phyloP scores from a whole-genome alignment of 1,139 yeast species.

The Zygosaccharomyces pseudobailii region DNA sequence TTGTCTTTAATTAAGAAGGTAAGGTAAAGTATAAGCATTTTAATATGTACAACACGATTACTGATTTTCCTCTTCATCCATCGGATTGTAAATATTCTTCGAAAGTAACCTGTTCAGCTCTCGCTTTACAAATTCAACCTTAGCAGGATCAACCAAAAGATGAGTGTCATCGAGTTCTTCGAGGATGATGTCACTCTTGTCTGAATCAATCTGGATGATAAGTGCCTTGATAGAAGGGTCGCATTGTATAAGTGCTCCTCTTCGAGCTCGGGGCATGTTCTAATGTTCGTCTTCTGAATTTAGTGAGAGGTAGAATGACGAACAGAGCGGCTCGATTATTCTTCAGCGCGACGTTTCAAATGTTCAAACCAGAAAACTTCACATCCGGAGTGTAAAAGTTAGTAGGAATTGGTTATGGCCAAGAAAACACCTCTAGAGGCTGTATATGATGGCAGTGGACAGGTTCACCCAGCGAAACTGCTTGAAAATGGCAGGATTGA shows the following conservation, averaged over 20 bases:
- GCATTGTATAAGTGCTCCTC: conserved; percentile 44
- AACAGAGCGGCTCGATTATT: background rate
- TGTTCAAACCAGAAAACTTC: background rate
- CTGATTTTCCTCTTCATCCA: conserved; percentile 57
- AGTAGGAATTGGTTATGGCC: background rate
- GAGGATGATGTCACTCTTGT: conserved; percentile 59
- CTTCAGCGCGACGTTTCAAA: background rate
- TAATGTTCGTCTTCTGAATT: background rate
- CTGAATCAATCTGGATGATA: conserved; percentile 72
- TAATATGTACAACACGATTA: conserved; percentile 4
- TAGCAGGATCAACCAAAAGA: conserved; percentile 68
- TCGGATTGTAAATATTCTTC: conserved; percentile 78
- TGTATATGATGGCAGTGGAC: conserved; percentile 12
- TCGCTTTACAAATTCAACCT: conserved; percentile 67
- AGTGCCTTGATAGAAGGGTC: conserved; percentile 92
- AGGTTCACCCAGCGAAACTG: conserved; percentile 10
- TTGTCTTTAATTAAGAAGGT: background rate
- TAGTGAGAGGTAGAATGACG: conserved; percentile 9
- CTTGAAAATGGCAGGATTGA: conserved; percentile 26
- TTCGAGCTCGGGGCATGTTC: conserved; percentile 35
- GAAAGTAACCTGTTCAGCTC: conserved; percentile 74
- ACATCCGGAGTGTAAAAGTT: background rate
- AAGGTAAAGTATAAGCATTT: background rate
- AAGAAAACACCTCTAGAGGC: conserved; percentile 11
- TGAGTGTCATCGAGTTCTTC: conserved; percentile 91